Conservation (phyloP, 2,329 filamentous ascomycete species). For the Colletotrichum lupini region DNA sequence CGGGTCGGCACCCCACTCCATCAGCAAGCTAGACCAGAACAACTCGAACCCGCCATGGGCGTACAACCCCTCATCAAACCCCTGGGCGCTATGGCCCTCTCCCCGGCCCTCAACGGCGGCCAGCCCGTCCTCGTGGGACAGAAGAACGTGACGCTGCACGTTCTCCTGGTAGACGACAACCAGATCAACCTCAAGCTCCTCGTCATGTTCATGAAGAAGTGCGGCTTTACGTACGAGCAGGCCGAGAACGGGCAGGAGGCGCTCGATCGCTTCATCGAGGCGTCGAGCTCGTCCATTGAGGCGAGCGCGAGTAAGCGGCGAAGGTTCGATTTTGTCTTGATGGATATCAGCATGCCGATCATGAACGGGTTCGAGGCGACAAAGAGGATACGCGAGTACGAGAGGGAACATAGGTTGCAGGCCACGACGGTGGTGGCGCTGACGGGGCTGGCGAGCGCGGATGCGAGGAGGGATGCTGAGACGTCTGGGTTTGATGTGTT, state of each 20-base stretch:
- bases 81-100: constrained; percentile 4
- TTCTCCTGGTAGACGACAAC: constrained; percentile 56
- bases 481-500: constrained; percentile 61
- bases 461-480: constrained; percentile 60
- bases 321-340: constrained; percentile 49
- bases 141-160: constrained; percentile 27
- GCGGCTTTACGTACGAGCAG: constrained; percentile 52
- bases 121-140: constrained; percentile 11
- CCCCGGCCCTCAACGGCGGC: background rate
- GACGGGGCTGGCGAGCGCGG: constrained; percentile 61
- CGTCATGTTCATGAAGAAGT: constrained; percentile 54
- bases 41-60: background rate
- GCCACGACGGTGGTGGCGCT: constrained; percentile 61
- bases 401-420: constrained; percentile 51
- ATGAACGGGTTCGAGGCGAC: constrained; percentile 64
- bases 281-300: constrained; percentile 23
- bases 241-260: constrained; percentile 60
- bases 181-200: constrained; percentile 55
- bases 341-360: constrained; percentile 67
- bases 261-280: constrained; percentile 53
- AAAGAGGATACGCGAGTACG: constrained; percentile 58
- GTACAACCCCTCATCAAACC: constrained; percentile 6
- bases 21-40: background rate
- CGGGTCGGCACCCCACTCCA: constrained; percentile 4
- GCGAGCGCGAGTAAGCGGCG: constrained; percentile 19